Evolutionary conservation across 1,139 yeast genomes (phyloP).

Genomic region (Hansenula lynferdii): DNA sequence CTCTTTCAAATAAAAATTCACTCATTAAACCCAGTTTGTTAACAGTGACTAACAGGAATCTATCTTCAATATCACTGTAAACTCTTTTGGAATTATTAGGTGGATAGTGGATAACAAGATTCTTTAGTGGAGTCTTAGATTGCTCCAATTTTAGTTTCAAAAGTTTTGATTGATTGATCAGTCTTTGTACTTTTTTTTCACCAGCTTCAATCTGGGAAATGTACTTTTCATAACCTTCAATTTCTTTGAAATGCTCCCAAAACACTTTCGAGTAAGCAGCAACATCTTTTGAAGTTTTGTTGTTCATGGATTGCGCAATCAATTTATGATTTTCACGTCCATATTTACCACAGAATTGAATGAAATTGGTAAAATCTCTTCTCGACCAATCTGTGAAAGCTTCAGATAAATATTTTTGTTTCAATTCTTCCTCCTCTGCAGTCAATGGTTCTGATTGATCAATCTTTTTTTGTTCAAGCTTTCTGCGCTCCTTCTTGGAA

Average conservation of each 20-base stretch:
- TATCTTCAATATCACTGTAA: constrained; percentile 82
- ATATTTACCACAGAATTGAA: constrained; percentile 74
- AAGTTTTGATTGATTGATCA: constrained; percentile 60
- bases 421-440: constrained; percentile 64
- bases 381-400: constrained; percentile 83
- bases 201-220: constrained; percentile 84
- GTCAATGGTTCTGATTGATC: constrained; percentile 69
- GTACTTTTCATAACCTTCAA: constrained; percentile 86
- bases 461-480: constrained; percentile 58
- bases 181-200: constrained; percentile 69
- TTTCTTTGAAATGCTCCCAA: constrained; percentile 69
- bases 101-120: constrained; percentile 74
- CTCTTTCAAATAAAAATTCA: constrained; percentile 65
- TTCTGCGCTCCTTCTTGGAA: constrained; percentile 40
- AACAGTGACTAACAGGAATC: constrained; percentile 70
- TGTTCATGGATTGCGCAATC: constrained; percentile 63
- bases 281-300: constrained; percentile 68
- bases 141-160: constrained; percentile 59
- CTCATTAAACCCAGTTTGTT: constrained; percentile 73
- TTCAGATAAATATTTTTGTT: constrained; percentile 52
- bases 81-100: constrained; percentile 89
- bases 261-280: constrained; percentile 62
- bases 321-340: constrained; percentile 63
- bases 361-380: constrained; percentile 82
- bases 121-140: constrained; percentile 67